Base-by-base conservation (phyloP, 2,329 filamentous ascomycete species). In the Fonsecaea nubica region DNA sequence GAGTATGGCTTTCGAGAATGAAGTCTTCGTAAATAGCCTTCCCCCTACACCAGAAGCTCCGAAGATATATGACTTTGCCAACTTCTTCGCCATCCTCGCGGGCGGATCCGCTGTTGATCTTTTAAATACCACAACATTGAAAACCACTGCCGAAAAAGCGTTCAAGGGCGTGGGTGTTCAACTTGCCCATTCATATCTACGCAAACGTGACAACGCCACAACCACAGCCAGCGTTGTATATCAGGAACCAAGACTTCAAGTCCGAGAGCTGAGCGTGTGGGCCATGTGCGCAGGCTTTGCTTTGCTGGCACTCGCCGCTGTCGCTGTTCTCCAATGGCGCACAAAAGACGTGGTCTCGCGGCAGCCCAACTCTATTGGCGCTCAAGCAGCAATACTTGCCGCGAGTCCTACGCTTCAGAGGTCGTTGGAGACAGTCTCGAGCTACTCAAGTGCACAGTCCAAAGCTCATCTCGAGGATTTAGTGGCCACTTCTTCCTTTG, bases 141-240 rank as follows among this genome's bases (percentile, higher is more conserved):
- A 13, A 8, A 33, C 15, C 35, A 42, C 62, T 4, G 62, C 62
- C 3, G 55, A 60, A 42, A 42, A 35, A 42, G 68, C 58, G 12
- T 71, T 68, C 40, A 65, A 64, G 2, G 67, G 67, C n/a, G 60
- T 69, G 7, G 66, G 64, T 13, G 56, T 65, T 12, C 62, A 64
- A 33, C 65, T 64, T 21, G 69, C 67, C 13, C 15, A 58, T 21
- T 32, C 42, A 25, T 38, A 58, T 35, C 53, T 57, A 33, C 58
- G 58, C 21, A 38, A 58, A 13, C 21, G n/a, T 6, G 56, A 58
- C 21, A 58, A 58, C 36, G 35, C 48, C 7, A 54, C 60, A 18
- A 42, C 60, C 13, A 40, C 60, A 9, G 48, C 52, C 60, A 42
- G 9, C 10, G 33, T 42, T 48, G 8, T 18, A 25, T 40, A 56